phyloP scores from a whole-genome alignment of 345 rosid species.

The Ailanthus altissimus region DNA sequence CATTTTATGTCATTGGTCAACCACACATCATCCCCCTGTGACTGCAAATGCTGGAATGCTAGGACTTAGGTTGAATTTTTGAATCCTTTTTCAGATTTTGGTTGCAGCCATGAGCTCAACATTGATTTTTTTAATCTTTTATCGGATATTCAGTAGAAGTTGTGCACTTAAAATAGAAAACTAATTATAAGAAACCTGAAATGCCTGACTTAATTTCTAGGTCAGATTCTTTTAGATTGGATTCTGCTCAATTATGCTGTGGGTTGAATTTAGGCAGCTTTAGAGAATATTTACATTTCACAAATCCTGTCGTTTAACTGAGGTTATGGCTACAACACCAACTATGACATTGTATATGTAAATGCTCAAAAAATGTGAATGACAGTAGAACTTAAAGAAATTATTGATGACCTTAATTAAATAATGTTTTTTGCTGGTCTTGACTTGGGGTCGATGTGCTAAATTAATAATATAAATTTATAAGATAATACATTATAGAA shows the following conservation, averaged over 20 bases:
- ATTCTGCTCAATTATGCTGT: background rate
- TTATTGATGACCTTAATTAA: no score
- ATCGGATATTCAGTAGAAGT: background rate
- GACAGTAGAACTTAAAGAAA: no score
- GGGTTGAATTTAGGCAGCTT: conserved; percentile 11
- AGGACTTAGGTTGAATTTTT: background rate
- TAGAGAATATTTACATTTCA: background rate
- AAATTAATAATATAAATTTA: no score
- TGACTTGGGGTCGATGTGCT: no score
- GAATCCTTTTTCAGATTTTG: background rate
- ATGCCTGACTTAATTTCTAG: background rate
- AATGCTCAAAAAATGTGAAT: background rate
- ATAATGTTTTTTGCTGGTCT: no score
- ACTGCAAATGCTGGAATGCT: background rate
- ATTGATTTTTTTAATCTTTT: background rate
- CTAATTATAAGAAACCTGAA: background rate
- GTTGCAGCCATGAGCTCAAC: background rate
- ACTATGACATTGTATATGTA: background rate
- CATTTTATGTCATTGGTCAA: background rate
- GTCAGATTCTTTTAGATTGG: background rate
- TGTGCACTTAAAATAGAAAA: background rate
- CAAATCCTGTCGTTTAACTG: background rate
- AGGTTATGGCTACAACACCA: background rate
- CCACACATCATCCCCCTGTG: background rate
- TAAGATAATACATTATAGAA: no score